A percentile compares a stretch with the other conserved stretches of the same genome.
Evolutionary conservation across 2,329 filamentous ascomycete genomes (phyloP).

Genomic region (Colletotrichum sublineola): DNA sequence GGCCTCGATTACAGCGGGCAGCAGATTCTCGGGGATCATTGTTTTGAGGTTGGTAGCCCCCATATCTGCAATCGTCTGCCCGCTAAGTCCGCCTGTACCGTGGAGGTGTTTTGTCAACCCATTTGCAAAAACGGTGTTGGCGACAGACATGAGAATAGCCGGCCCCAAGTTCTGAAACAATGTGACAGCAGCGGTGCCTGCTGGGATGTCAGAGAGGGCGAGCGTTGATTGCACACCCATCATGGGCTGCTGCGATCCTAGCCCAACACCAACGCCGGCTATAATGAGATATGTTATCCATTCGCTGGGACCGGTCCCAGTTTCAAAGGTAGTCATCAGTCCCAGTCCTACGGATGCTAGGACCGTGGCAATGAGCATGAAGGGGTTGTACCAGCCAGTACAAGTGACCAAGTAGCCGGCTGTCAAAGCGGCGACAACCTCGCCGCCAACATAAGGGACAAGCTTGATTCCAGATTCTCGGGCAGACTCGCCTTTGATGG

Average conservation of each 20-base stretch:
- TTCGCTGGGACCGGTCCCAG: conserved; percentile 9
- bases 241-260: conserved; percentile 47
- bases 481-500: conserved; percentile 50
- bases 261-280: conserved; percentile 47
- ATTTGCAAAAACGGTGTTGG: conserved; percentile 38
- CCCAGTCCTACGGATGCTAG: conserved; percentile 46
- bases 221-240: conserved; percentile 47
- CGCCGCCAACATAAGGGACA: conserved; percentile 49
- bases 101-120: conserved; percentile 48
- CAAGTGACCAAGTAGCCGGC: conserved; percentile 48
- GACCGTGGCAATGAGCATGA: conserved; percentile 50
- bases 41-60: conserved; percentile 69
- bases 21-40: conserved; percentile 60
- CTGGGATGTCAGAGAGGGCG: conserved; percentile 29
- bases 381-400: conserved; percentile 53
- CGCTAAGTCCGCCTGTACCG: conserved; percentile 40
- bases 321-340: conserved; percentile 28
- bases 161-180: conserved; percentile 37
- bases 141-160: conserved; percentile 37
- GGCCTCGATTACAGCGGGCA: conserved; percentile 67
- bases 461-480: conserved; percentile 51
- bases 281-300: conserved; percentile 47
- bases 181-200: conserved; percentile 37
- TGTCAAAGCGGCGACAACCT: conserved; percentile 47
- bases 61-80: conserved; percentile 53